phyloP scores from a whole-genome alignment of 2,329 filamentous ascomycete genomes.

The Nemania abortiva region DNA sequence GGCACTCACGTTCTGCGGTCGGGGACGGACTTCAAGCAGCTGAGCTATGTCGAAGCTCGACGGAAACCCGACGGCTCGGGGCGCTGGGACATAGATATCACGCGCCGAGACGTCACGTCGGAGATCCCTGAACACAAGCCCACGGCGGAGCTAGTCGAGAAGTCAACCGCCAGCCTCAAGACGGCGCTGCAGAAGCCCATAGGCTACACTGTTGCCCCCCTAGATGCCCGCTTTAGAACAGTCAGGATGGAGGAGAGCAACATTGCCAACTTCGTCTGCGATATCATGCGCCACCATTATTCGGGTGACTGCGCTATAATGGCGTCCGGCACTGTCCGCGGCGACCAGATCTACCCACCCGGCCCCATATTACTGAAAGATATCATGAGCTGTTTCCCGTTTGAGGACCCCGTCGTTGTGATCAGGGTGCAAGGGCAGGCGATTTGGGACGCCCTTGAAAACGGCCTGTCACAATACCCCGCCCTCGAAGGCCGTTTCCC shows the following conservation, averaged over 20 bases:
- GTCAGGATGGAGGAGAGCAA: slow-evolving; percentile 84
- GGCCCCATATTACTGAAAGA: slow-evolving; percentile 83
- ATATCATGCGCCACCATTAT: slow-evolving; percentile 89
- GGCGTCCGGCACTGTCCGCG: slow-evolving; percentile 86
- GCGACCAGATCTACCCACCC: slow-evolving; percentile 88
- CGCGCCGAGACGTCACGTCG: slow-evolving; percentile 78
- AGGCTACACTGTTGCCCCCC: slow-evolving; percentile 82
- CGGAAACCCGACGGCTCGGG: slow-evolving; percentile 56
- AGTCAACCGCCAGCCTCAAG: slow-evolving; percentile 78
- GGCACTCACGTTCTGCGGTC: slow-evolving; percentile 87
- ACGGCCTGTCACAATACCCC: slow-evolving; percentile 82
- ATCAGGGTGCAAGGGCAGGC: slow-evolving; percentile 77
- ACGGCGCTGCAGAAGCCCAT: slow-evolving; percentile 84
- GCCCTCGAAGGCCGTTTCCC: slow-evolving; percentile 87
- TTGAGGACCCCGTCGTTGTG: slow-evolving; percentile 89
- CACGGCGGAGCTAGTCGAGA: slow-evolving; percentile 72
- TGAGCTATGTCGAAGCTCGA: slow-evolving; percentile 87
- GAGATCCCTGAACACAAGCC: slow-evolving; percentile 72
- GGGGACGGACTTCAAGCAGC: slow-evolving; percentile 90
- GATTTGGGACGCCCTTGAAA: slow-evolving; percentile 84
- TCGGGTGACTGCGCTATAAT: slow-evolving; percentile 84
- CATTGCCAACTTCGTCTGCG: slow-evolving; percentile 89
- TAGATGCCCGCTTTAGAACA: slow-evolving; percentile 89
- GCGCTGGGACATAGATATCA: slow-evolving; percentile 84
- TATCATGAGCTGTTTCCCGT: slow-evolving; percentile 90